phyloP scores from a whole-genome alignment of 208 protist genomes.

The Acanthamoeba polyphaga region DNA sequence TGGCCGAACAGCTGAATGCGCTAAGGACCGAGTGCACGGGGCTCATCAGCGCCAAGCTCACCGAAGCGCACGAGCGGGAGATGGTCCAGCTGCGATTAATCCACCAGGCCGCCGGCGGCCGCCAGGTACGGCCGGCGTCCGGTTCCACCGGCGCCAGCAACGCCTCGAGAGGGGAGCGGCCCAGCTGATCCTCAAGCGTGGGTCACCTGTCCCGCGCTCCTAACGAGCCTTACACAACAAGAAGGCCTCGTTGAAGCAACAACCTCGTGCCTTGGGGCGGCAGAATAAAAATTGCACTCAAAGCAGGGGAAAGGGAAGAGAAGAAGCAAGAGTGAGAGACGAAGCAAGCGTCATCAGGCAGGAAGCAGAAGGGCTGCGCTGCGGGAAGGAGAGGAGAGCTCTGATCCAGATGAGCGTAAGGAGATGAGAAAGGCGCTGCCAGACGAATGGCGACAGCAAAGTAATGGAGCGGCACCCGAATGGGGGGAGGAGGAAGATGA shows the following conservation, averaged over 20 bases:
- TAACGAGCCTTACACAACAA: neutral
- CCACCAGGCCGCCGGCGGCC: neutral
- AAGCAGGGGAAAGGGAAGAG: neutral
- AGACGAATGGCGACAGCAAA: neutral
- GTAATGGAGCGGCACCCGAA: neutral
- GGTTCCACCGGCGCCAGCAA: neutral
- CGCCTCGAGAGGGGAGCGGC: neutral
- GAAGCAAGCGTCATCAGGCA: neutral
- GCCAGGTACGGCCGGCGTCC: no score
- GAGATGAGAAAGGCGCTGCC: conserved; percentile 55
- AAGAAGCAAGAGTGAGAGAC: neutral
- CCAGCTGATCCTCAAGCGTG: neutral
- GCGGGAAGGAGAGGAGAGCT: neutral
- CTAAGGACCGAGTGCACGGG: conserved; percentile 1
- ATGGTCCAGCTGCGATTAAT: conserved; percentile 36
- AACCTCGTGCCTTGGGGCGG: no score
- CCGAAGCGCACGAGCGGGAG: conserved; percentile 38
- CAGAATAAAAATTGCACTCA: no score
- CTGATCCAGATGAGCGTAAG: neutral
- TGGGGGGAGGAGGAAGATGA: conserved; percentile 12
- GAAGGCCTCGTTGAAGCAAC: neutral
- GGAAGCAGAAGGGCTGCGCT: neutral
- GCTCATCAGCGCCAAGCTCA: conserved; percentile 25
- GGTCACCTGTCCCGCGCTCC: neutral
- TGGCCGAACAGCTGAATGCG: neutral